phyloP scores from a whole-genome alignment of 768 basidiomycete genomes.

The Russula earlei region DNA sequence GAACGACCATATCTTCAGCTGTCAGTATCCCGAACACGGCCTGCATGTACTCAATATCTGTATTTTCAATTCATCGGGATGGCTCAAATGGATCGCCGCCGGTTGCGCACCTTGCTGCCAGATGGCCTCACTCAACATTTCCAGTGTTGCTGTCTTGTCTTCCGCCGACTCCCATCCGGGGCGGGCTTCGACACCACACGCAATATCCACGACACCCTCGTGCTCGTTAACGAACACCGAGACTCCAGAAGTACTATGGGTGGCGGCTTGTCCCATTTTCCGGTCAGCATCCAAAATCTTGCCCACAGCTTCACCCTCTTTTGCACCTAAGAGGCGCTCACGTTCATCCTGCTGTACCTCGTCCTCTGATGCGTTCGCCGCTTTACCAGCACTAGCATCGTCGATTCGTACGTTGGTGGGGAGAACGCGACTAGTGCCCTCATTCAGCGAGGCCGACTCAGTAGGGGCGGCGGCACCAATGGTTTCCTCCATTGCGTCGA shows the following conservation, averaged over 20 bases:
- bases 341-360: slow-evolving; percentile 20
- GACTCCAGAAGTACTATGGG: slow-evolving; percentile 1
- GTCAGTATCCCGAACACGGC: slow-evolving; percentile 35
- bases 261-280: slow-evolving; percentile 1
- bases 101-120: background rate
- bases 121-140: slow-evolving; percentile 11
- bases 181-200: background rate
- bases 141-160: background rate
- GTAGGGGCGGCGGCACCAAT: background rate
- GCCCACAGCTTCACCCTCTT: slow-evolving; percentile 26
- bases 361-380: slow-evolving; percentile 17
- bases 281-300: slow-evolving; percentile 24
- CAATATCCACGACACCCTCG: background rate
- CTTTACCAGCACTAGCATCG: background rate
- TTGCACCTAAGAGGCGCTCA: slow-evolving; percentile 25
- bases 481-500: slow-evolving; percentile 9
- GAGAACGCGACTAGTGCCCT: slow-evolving; percentile 6
- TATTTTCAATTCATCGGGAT: background rate
- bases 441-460: slow-evolving; percentile 8
- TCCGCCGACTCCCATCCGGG: background rate
- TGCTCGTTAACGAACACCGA: background rate
- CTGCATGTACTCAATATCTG: slow-evolving; percentile 34
- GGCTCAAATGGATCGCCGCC: background rate
- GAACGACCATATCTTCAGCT: slow-evolving; percentile 26
- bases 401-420: background rate